Evolutionary conservation across 2,329 filamentous ascomycete species (phyloP).

Genomic region (Thielaviopsis cerberus): DNA sequence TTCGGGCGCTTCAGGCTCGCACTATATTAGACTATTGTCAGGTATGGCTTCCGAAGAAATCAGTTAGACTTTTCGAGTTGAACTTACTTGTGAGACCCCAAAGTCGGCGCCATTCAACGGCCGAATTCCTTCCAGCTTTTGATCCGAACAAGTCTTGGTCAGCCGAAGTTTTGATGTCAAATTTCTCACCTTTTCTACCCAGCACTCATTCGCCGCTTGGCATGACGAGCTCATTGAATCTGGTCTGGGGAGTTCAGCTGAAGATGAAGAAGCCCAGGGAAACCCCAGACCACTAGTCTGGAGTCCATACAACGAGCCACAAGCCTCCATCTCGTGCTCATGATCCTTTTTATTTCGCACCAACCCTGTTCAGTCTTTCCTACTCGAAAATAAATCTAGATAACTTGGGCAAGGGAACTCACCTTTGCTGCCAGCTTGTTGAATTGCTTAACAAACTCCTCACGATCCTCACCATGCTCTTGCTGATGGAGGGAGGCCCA

Average conservation of each 20-base stretch:
- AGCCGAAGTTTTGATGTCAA: background rate
- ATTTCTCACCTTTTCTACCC: background rate
- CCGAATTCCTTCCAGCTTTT: slow-evolving; percentile 33
- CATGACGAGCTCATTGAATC: background rate
- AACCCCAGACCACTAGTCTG: background rate
- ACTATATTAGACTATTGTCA: slow-evolving; percentile 13
- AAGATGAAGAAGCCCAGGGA: background rate
- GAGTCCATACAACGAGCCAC: background rate
- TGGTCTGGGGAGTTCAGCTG: background rate
- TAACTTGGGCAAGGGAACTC: background rate
- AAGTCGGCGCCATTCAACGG: slow-evolving; percentile 22
- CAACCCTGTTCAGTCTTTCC: background rate
- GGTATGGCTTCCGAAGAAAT: background rate
- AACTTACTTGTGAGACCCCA: slow-evolving; percentile 19
- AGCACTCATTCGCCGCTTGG: background rate
- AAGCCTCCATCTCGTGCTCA: background rate
- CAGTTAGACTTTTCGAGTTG: background rate
- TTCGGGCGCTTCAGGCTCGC: slow-evolving; percentile 10
- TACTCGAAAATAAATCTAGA: background rate
- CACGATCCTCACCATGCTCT: slow-evolving; percentile 31
- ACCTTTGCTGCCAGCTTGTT: slow-evolving; percentile 43
- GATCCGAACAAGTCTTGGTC: background rate
- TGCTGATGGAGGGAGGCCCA: slow-evolving; percentile 12
- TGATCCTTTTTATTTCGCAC: background rate
- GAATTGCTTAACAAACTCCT: slow-evolving; percentile 35